Evolutionary conservation across 2,329 filamentous ascomycete genomes (phyloP).

Genomic region (Fusarium protoensiforme): DNA sequence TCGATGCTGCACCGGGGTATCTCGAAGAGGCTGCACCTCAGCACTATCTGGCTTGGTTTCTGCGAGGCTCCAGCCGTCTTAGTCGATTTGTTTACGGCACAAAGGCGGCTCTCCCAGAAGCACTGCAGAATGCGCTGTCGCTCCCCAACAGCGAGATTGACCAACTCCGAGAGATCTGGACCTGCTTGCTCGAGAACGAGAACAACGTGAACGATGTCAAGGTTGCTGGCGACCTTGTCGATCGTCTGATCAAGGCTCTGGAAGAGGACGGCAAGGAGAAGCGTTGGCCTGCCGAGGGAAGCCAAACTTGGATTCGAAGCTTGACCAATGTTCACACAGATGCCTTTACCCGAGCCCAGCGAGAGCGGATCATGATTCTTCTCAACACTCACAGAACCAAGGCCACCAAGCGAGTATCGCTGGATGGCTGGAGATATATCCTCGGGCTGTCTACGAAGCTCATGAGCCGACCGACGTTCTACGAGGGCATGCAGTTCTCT

Average conservation of each 20-base stretch:
- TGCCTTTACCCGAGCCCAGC: conserved; percentile 54
- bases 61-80: conserved; percentile 48
- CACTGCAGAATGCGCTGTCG: conserved; percentile 40
- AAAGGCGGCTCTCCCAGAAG: conserved; percentile 38
- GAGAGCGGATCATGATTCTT: conserved; percentile 55
- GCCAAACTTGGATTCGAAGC: conserved; percentile 45
- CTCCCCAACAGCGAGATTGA: conserved; percentile 21
- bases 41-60: conserved; percentile 50
- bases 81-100: conserved; percentile 42
- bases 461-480: conserved; percentile 63
- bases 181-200: conserved; percentile 50
- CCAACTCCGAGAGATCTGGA: conserved; percentile 43
- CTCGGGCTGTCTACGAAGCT: conserved; percentile 61
- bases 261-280: conserved; percentile 45
- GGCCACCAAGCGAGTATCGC: conserved; percentile 38
- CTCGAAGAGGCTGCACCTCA: conserved; percentile 40
- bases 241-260: conserved; percentile 46
- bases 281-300: conserved; percentile 45
- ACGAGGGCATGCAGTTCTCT: conserved; percentile 57
- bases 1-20: conserved; percentile 36
- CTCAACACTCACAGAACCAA: conserved; percentile 45
- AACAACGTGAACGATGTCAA: conserved; percentile 50
- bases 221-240: conserved; percentile 46
- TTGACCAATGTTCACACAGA: conserved; percentile 52
- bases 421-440: conserved; percentile 50